A percentile compares a stretch with the other conserved stretches of the same genome.
Conservation (phyloP, 2,329 filamentous ascomycete species). For the Pseudopyricularia javanii region DNA sequence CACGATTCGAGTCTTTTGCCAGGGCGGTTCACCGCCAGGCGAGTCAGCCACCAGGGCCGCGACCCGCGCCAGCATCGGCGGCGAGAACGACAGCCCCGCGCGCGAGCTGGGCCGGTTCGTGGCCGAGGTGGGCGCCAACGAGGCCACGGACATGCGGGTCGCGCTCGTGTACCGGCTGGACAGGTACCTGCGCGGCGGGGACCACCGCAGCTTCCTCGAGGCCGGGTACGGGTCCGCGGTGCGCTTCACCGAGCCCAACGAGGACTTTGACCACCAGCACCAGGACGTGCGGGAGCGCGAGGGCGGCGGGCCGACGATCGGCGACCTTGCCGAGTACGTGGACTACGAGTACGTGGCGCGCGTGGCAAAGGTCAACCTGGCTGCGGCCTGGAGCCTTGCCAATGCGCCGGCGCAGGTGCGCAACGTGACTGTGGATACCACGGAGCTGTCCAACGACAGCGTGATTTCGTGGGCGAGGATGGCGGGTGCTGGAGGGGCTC, state of each 20-base stretch:
- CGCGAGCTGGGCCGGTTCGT: constrained; percentile 40
- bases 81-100: constrained; percentile 29
- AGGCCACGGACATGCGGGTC: constrained; percentile 39
- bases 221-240: constrained; percentile 37
- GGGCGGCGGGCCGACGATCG: constrained; percentile 36
- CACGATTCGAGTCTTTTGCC: constrained; percentile 38
- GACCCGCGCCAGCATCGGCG: constrained; percentile 24
- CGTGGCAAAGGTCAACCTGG: constrained; percentile 41
- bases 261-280: constrained; percentile 45
- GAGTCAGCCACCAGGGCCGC: constrained; percentile 2
- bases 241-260: constrained; percentile 44
- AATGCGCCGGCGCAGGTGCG: constrained; percentile 34
- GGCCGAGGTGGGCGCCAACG: constrained; percentile 37
- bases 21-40: constrained; percentile 6
- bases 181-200: constrained; percentile 42
- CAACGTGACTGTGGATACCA: constrained; percentile 26
- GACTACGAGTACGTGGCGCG: constrained; percentile 41
- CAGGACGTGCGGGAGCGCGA: constrained; percentile 31
- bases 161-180: constrained; percentile 43
- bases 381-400: constrained; percentile 39
- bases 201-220: constrained; percentile 41
- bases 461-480: constrained; percentile 33
- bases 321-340: constrained; percentile 42
- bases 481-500: constrained; percentile 7
- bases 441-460: constrained; percentile 31